Evolutionary conservation across 768 basidiomycete genomes (phyloP), one percentile per base, ranked within the genome.

Genomic region (Dentipellis fragilis): DNA sequence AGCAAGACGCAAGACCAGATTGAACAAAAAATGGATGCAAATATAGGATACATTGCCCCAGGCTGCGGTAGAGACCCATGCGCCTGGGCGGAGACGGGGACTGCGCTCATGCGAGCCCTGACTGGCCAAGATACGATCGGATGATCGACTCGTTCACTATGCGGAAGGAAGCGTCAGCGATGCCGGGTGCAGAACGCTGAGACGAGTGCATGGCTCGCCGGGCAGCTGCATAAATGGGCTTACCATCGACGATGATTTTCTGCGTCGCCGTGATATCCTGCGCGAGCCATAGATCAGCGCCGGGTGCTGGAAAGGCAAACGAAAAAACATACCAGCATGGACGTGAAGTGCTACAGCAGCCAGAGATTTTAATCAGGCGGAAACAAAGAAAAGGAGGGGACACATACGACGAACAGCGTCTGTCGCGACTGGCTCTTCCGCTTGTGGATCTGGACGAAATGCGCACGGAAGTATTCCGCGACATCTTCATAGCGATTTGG

Each of bases 401-500:
- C 6, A 79, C 84, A 67, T 63, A 87, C 84, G 49, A 80, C 75
- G 65, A 81, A 89, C 16, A 89, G 71, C 49, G 76, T 76, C 46
- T 87, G 76, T 55, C 75, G 74, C 16, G 75, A 64, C 57, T 68
- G 66, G 63, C 87, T 85, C 58, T 83, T 83, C 59, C 79, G 77
- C 63, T 79, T 76, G 66, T 91, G 86, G 10, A 83, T 82, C 59
- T 87, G 85, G 23, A 83, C 70, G 64, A 92, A 92, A 66, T 91
- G 89, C n/a, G 84, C 79, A n/a, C 81, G 80, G 73, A 92, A 91
- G 63, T 92, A 91, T 51, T 82, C 78, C 38, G 87, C 77, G 14
- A 84, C 89, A 17, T 78, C 77, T 61, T 85, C 80, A 66, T 74
- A 88, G 52, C 77, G 79, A 60, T 91, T 89, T 35, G 83, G 75